Percentiles rank a stretch among this genome's conserved stretches.
phyloP scores from a whole-genome alignment of 441 rosid species.

The Euphorbia schlechtendalii region DNA sequence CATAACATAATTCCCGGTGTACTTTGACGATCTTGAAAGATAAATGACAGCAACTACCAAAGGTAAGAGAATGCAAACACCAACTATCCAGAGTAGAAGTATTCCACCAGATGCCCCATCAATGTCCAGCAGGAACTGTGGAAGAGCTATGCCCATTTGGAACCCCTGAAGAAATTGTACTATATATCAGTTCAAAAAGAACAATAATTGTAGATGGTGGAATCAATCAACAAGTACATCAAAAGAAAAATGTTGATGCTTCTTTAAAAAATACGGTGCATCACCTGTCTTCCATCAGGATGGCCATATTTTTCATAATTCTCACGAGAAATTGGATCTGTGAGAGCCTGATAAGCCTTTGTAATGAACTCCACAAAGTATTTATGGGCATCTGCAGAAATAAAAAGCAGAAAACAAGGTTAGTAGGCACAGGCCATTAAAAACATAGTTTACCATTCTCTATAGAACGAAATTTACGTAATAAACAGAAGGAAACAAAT shows the following conservation, averaged over 20 bases:
- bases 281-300: conserved; percentile 98
- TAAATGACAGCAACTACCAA: conserved; percentile 91
- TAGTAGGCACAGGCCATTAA: conserved; percentile 17
- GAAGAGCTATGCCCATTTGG: conserved; percentile 99
- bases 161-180: conserved; percentile 63
- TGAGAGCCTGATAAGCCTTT: conserved; percentile 96
- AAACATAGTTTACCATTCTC: conserved; percentile 9
- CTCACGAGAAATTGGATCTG: conserved; percentile 91
- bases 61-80: conserved; percentile 92
- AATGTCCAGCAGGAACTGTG: conserved; percentile 81
- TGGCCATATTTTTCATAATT: conserved; percentile 98
- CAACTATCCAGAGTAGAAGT: conserved; percentile 95
- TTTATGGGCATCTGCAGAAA: conserved; percentile 64
- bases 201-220: background rate
- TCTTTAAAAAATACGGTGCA: conserved; percentile 10
- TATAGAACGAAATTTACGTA: conserved; percentile 6
- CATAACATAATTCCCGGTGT: conserved; percentile 97
- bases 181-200: conserved; percentile 19
- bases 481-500: conserved; percentile 2
- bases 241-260: conserved; percentile 5
- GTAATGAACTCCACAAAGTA: conserved; percentile 87
- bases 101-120: conserved; percentile 98
- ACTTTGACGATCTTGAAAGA: conserved; percentile 93
- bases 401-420: conserved; percentile 15
- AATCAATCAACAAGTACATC: conserved; percentile 9